phyloP scores from a whole-genome alignment of 2,329 filamentous ascomycete genomes.

The Gnomoniopsis smithogilvyi region DNA sequence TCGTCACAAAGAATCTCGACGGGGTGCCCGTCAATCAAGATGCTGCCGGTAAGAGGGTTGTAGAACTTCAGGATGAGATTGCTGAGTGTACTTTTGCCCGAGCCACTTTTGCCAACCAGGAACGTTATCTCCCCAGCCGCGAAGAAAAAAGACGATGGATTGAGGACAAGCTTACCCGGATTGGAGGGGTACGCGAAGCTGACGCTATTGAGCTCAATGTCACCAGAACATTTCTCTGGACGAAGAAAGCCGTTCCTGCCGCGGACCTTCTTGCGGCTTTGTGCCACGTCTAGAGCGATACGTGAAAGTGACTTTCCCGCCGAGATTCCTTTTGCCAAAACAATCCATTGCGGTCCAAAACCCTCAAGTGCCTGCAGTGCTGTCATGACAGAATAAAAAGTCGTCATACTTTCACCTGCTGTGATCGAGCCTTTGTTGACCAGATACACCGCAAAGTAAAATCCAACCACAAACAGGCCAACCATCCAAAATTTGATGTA shows the following conservation, averaged over 20 bases:
- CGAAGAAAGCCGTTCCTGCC: conserved; percentile 18
- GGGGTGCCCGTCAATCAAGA: conserved; percentile 64
- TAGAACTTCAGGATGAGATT: conserved; percentile 81
- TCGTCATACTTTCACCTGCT: conserved; percentile 70
- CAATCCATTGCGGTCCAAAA: conserved; percentile 72
- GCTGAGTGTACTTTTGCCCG: conserved; percentile 85
- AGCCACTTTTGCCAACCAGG: conserved; percentile 82
- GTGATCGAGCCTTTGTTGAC: conserved; percentile 56
- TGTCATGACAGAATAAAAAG: conserved; percentile 79
- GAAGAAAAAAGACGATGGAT: conserved; percentile 65
- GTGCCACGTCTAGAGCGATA: conserved; percentile 35
- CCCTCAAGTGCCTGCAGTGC: conserved; percentile 73
- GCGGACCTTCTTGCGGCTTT: conserved; percentile 21
- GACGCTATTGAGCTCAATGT: conserved; percentile 70
- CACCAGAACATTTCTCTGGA: conserved; percentile 52
- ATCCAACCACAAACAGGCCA: conserved; percentile 80
- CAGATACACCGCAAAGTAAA: conserved; percentile 79
- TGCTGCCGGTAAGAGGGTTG: conserved; percentile 56
- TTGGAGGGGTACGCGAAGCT: conserved; percentile 79
- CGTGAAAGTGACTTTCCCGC: conserved; percentile 63
- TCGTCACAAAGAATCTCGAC: conserved; percentile 59
- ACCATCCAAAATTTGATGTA: conserved; percentile 72
- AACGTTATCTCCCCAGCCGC: conserved; percentile 71
- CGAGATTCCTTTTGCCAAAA: conserved; percentile 74
- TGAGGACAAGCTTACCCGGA: conserved; percentile 55